A percentile compares a stretch with the other conserved stretches of the same genome.
Evolutionary conservation across 441 rosid genomes (phyloP).

Genomic region (Pelargonium australe): DNA sequence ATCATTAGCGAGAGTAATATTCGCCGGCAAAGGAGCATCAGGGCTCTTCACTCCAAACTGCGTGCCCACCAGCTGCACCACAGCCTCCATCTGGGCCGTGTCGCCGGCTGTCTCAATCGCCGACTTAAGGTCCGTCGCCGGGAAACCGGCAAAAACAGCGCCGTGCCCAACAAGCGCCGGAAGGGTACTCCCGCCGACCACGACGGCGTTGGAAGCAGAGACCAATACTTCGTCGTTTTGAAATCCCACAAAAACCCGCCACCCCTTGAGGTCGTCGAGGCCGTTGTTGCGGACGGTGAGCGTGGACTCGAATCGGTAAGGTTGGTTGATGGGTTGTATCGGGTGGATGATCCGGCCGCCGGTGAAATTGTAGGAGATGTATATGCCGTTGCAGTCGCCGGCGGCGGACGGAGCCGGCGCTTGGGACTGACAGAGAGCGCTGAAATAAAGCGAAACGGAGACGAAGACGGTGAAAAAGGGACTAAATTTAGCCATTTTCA

Average conservation of each 20-base stretch:
- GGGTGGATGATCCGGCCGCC: constrained; percentile 39
- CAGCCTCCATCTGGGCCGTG: constrained; percentile 26
- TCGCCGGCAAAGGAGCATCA: constrained; percentile 35
- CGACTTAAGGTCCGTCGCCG: constrained; percentile 36
- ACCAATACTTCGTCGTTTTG: constrained; percentile 38
- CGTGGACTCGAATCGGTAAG: constrained; percentile 45
- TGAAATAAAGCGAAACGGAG: constrained; percentile 6
- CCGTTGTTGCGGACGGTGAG: constrained; percentile 44
- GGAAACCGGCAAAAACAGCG: constrained; percentile 35
- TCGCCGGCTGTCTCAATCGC: constrained; percentile 53
- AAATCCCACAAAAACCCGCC: constrained; percentile 51
- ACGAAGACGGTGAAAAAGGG: constrained; percentile 12
- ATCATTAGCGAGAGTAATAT: constrained; percentile 36
- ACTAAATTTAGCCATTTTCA: constrained; percentile 16
- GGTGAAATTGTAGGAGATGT: constrained; percentile 36
- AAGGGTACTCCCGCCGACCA: constrained; percentile 38
- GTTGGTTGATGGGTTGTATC: constrained; percentile 37
- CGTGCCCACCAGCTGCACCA: constrained; percentile 39
- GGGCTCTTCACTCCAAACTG: constrained; percentile 35
- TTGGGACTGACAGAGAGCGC: constrained; percentile 27
- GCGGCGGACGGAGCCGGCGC: constrained; percentile 25
- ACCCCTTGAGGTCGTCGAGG: constrained; percentile 41
- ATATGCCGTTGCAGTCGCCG: constrained; percentile 33
- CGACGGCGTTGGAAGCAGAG: constrained; percentile 28
- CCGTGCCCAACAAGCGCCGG: constrained; percentile 45